These are phyloP conservation scores for Sarocladium oryzae DNA, from an alignment of 2,329 filamentous ascomycete genomes.

Conservation along the genomic window DNA sequence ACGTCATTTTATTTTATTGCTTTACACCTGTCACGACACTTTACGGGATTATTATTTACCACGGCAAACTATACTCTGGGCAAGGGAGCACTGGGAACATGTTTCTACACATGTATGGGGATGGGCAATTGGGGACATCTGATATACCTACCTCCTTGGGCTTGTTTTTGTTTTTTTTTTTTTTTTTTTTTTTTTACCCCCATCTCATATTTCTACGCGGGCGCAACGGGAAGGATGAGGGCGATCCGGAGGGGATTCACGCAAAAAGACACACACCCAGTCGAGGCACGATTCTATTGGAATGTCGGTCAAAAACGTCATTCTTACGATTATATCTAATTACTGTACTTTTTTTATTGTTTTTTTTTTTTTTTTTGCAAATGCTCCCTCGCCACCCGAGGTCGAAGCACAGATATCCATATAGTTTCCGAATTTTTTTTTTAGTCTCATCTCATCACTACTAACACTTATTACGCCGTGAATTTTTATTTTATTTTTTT, in stretches of 20 bases:
- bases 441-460: background rate
- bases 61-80: background rate
- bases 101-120: too few relatives aligned
- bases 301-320: background rate
- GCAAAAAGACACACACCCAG: background rate
- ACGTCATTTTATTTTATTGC: constrained; percentile 1
- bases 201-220: background rate
- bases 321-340: constrained; percentile 3
- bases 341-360: background rate
- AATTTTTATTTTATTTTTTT: too few relatives aligned
- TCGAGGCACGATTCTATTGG: background rate
- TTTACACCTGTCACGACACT: background rate
- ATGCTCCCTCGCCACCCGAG: constrained; percentile 5
- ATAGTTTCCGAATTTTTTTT: background rate
- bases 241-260: too few relatives aligned
- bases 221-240: background rate
- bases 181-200: background rate
- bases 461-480: background rate
- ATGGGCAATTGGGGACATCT: too few relatives aligned
- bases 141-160: too few relatives aligned
- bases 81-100: too few relatives aligned
- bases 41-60: background rate
- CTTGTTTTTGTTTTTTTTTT: too few relatives aligned
- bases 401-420: constrained; percentile 6
- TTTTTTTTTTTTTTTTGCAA: background rate